phyloP scores from a whole-genome alignment of 768 basidiomycete genomes.

The Clavulina sp. region DNA sequence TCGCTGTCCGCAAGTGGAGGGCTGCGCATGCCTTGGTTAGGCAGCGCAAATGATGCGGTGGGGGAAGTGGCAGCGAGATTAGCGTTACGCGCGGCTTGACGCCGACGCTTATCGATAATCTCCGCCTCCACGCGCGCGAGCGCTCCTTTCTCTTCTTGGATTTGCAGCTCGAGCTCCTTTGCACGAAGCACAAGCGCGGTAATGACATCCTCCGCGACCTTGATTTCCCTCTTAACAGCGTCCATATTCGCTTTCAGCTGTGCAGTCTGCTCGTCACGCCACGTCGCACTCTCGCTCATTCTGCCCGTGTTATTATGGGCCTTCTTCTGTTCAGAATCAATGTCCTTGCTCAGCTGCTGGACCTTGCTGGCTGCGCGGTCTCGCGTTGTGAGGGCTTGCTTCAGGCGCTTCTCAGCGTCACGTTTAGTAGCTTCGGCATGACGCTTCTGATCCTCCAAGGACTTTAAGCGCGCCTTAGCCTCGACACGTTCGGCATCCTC shows the following conservation, averaged over 20 bases:
- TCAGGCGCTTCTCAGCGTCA: constrained; percentile 80
- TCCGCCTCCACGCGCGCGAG: constrained; percentile 41
- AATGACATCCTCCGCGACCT: constrained; percentile 48
- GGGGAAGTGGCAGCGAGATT: too few relatives aligned
- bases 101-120: constrained; percentile 25
- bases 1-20: neutral
- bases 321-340: constrained; percentile 35
- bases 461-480: constrained; percentile 66
- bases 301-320: constrained; percentile 38
- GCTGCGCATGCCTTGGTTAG: too few relatives aligned
- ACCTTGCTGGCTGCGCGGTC: constrained; percentile 44
- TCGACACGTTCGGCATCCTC: constrained; percentile 70
- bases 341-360: constrained; percentile 43
- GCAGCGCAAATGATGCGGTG: too few relatives aligned
- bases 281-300: constrained; percentile 20
- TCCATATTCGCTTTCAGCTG: constrained; percentile 30
- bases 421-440: constrained; percentile 59
- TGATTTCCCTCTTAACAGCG: constrained; percentile 40
- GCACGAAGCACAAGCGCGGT: constrained; percentile 44
- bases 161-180: constrained; percentile 54
- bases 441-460: constrained; percentile 73
- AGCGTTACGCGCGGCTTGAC: constrained; percentile 21
- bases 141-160: constrained; percentile 43
- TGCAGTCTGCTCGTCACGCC: constrained; percentile 33
- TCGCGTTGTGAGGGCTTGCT: constrained; percentile 42